Conservation (phyloP, 805 yeast species). For the Lachancea quebecensis region DNA sequence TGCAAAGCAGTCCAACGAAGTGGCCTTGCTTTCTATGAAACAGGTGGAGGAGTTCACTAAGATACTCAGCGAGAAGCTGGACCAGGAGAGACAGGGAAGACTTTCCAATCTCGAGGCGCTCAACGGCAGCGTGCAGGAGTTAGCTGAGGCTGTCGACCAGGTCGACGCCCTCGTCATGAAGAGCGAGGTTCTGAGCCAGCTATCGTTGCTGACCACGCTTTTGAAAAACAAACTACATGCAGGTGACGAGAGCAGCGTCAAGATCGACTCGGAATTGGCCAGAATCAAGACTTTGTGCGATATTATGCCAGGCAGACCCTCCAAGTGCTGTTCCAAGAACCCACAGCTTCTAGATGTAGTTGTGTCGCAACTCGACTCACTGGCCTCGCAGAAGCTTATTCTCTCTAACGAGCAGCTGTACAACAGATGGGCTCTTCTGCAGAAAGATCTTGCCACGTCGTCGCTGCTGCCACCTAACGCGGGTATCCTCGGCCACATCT, state of each 20-base stretch:
- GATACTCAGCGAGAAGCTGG: conserved; percentile 52
- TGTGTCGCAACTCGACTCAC: conserved; percentile 40
- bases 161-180: conserved; percentile 35
- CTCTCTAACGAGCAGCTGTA: conserved; percentile 72
- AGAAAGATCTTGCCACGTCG: conserved; percentile 82
- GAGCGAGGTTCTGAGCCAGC: conserved; percentile 31
- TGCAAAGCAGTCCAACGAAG: conserved; percentile 67
- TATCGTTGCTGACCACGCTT: conserved; percentile 19
- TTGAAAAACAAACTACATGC: conserved; percentile 19
- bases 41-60: conserved; percentile 62
- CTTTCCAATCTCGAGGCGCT: conserved; percentile 62
- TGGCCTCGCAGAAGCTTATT: conserved; percentile 42
- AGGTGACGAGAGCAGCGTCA: conserved; percentile 17
- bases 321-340: conserved; percentile 18
- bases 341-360: conserved; percentile 24
- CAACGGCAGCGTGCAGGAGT: conserved; percentile 43
- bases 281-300: conserved; percentile 20
- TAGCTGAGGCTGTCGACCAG: conserved; percentile 35
- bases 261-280: conserved; percentile 34
- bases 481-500: conserved; percentile 85
- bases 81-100: conserved; percentile 71
- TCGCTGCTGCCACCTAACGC: conserved; percentile 91
- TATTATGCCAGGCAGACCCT: conserved; percentile 22
- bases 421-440: conserved; percentile 71
- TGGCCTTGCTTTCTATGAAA: conserved; percentile 57